Conservation (phyloP, 2,329 filamentous ascomycete genomes). For the Coniochaeta sp. region DNA sequence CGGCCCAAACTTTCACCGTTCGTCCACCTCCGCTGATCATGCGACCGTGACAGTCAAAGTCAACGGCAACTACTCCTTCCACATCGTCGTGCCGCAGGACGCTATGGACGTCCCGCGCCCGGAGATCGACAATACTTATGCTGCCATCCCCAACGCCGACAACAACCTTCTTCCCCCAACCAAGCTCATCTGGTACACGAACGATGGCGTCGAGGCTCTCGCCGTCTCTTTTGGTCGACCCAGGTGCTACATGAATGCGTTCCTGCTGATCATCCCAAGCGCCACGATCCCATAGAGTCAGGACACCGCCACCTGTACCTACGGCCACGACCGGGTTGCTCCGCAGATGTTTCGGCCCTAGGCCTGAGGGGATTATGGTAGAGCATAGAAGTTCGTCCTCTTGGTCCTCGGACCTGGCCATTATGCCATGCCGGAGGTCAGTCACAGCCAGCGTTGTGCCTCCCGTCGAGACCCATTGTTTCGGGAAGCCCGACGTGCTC, state of each 20-base stretch:
- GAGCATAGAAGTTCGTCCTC: constrained; percentile 88
- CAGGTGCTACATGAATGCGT: constrained; percentile 67
- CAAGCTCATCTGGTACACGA: constrained; percentile 62
- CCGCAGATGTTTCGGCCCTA: constrained; percentile 58
- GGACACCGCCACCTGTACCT: constrained; percentile 67
- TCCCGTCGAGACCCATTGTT: constrained; percentile 92
- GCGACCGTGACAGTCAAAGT: constrained; percentile 76
- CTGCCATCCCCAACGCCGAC: constrained; percentile 77
- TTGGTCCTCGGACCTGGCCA: constrained; percentile 88
- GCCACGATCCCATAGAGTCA: constrained; percentile 91
- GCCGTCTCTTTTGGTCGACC: constrained; percentile 44
- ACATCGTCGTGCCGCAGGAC: constrained; percentile 74
- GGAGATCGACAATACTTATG: constrained; percentile 70
- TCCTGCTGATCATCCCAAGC: constrained; percentile 95
- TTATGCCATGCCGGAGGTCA: constrained; percentile 76
- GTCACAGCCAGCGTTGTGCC: constrained; percentile 87
- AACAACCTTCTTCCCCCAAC: constrained; percentile 63
- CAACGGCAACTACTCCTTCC: constrained; percentile 75
- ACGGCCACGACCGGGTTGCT: constrained; percentile 72
- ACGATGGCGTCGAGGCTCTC: constrained; percentile 78
- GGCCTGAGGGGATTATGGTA: constrained; percentile 61
- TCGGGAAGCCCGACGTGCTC: constrained; percentile 81
- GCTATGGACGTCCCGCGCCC: constrained; percentile 61
- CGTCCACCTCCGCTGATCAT: constrained; percentile 86
- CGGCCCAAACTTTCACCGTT: constrained; percentile 86